Evolutionary conservation across 352 stramenopile genomes (phyloP).

Genomic region (Thalassiosira livingstoniorum): DNA sequence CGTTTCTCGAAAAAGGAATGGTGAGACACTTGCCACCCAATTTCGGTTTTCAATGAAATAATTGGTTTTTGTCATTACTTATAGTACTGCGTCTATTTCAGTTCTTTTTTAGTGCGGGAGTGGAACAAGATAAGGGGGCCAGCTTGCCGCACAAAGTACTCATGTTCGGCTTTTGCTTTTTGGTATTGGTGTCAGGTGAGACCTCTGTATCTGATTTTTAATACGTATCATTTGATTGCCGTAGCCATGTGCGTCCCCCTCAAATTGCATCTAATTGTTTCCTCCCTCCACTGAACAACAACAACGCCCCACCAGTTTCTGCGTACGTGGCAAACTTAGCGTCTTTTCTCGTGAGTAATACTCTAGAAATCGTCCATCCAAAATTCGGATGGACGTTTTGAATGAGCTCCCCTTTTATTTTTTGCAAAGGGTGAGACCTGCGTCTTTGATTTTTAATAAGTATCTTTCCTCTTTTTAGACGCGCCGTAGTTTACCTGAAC

Average conservation of each 20-base stretch:
- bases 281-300: too few relatives aligned
- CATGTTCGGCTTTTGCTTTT: constrained; percentile 51
- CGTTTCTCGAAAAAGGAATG: constrained; percentile 47
- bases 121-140: constrained; percentile 26
- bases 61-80: not conserved
- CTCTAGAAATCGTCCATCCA: too few relatives aligned
- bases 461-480: too few relatives aligned
- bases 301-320: constrained; percentile 13
- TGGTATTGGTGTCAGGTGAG: constrained; percentile 35
- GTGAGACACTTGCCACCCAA: not conserved
- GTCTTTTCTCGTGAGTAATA: constrained; percentile 34
- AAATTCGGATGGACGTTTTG: too few relatives aligned
- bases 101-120: constrained; percentile 29
- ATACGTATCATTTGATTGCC: too few relatives aligned
- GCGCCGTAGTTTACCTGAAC: not conserved
- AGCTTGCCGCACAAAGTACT: constrained; percentile 40
- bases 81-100: not conserved
- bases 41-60: not conserved
- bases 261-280: not conserved
- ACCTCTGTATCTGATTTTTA: too few relatives aligned
- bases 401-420: too few relatives aligned
- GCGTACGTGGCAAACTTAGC: constrained; percentile 53
- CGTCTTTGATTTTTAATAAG: too few relatives aligned
- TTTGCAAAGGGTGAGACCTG: too few relatives aligned
- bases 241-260: not conserved